A percentile compares a stretch with the other conserved stretches of the same genome.
Conservation (phyloP, 164 flowering plant species). For the Tinospora cordifolia region DNA sequence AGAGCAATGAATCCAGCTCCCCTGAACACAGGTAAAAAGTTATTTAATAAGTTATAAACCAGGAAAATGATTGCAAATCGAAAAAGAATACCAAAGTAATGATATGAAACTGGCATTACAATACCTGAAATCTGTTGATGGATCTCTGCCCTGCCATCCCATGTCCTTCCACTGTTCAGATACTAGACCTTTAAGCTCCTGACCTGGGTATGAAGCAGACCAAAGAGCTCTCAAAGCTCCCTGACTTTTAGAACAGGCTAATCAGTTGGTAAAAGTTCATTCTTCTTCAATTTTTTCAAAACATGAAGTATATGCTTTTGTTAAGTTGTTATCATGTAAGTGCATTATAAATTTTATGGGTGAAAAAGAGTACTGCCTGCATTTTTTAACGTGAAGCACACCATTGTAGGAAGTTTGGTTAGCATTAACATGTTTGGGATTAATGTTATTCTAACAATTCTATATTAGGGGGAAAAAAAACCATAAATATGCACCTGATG, state of each 20-base stretch:
- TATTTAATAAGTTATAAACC: background rate
- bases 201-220: conserved; percentile 70
- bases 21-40: conserved; percentile 32
- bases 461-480: no score
- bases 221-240: conserved; percentile 76
- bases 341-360: background rate
- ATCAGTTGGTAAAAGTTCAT: conserved; percentile 1
- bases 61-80: background rate
- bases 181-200: conserved; percentile 60
- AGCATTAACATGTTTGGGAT: background rate
- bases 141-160: conserved; percentile 99
- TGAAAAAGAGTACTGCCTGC: background rate
- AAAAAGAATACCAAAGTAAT: conserved; percentile 1
- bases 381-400: background rate
- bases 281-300: background rate
- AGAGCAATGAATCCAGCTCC: conserved; percentile 93
- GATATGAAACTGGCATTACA: background rate
- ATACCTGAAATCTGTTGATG: conserved; percentile 93
- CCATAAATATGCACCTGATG: conserved; percentile 61
- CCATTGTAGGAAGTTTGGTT: background rate
- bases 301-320: background rate
- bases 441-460: background rate
- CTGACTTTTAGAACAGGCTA: conserved; percentile 26
- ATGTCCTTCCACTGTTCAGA: conserved; percentile 94
- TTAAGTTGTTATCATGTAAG: background rate